Evolutionary conservation across 805 yeast genomes (phyloP), one percentile per base, ranked within the genome.

Genomic region (Kazachstania africana): DNA sequence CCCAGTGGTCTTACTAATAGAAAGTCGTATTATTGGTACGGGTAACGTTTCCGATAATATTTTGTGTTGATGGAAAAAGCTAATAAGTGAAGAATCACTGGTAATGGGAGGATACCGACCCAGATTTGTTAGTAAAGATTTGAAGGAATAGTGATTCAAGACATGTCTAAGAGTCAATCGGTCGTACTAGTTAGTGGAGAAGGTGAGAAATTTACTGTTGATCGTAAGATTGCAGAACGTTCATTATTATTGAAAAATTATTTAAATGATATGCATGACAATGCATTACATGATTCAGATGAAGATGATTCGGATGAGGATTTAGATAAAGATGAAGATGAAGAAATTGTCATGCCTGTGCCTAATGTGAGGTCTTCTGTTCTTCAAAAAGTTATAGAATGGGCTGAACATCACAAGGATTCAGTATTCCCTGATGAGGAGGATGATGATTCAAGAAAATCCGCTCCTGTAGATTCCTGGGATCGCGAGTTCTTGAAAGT

Each of bases 381-480:
- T 14, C 66, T 88, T 59, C 74, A 79, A 55, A 84, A 85, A 53
- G 88, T 88, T n/a, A 65, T 88, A 33, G 95, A 88, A 53, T 88
- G 95, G 93, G 85, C 95, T 48, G 93, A 82, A 50, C 91, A 88
- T 55, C 95, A 88, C 64, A 80, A 78, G 55, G 85, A 82, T 52
- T 70, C 80, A 8, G 65, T 65, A 13, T 77, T 77, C 57, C 81
- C 82, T 13, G 84, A 76, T 39, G 87, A 78, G 33, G 83, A 74
- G 36, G 95, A 83, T 40, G 87, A 79, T 33, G 94, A 83, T 44
- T 71, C 82, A 16, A 75, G 80, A 54, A 82, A 81, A 52, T 69
- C 88, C n/a, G 84, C 85, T 2, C 95, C 94, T 3, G 84, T 88
- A 31, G 88, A 80, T 39, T 85, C 85, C 28, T 88, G 97, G 97